Base-by-base conservation (phyloP, 352 stramenopile genomes). In the Globisporangium paddicum region DNA sequence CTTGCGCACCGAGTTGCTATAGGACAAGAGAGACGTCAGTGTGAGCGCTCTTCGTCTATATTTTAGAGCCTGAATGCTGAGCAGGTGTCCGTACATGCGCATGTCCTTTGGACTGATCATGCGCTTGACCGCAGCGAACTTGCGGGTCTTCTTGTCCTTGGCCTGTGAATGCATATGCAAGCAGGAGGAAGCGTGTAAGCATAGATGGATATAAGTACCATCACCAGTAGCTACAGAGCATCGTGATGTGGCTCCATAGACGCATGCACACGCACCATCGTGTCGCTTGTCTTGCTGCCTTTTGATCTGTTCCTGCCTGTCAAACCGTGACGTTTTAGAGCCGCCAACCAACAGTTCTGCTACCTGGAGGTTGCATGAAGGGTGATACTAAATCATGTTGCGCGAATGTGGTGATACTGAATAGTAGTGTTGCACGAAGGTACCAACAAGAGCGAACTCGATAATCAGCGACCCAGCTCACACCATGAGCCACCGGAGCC, bases 91-190 rank as follows among this genome's bases (percentile, higher is more conserved):
- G 67, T 95, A 98, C 67, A 99, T 96, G 51, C 97, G 89, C 58
- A 87, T 92, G 76, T 99, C 97, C 73, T 98, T 99, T 45, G 96
- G 94, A 68, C 89, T 98, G 59, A 99, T 98, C 59, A 99, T 97
- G 67, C 97, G 98, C 85, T 99, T 99, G 38, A 97, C 88, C 46
- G 97, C 85, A 44, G 97, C 97, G 73, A 98, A 99, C 66, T 98
- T 98, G 65, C 96, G 86, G 26, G 95, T 98, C 72, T 99, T 99
- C 82, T 99, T 99, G 58, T 96, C 88, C 71, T 99, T 99, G 41
- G 88, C 96, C 79, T 94, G 58, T 21, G 62, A 10, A 10, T n/a
- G 14, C 5, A 23, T 26, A 48, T 34, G 18, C 23, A 42, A 11
- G 26, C 18, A 21, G 54, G n/a, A 13, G 19, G 26, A 10, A 38